Percentiles rank a stretch among this genome's conserved stretches.
These are phyloP conservation scores for Pythium brassicae DNA, from an alignment of 352 stramenopile species.

Conservation along the genomic window DNA sequence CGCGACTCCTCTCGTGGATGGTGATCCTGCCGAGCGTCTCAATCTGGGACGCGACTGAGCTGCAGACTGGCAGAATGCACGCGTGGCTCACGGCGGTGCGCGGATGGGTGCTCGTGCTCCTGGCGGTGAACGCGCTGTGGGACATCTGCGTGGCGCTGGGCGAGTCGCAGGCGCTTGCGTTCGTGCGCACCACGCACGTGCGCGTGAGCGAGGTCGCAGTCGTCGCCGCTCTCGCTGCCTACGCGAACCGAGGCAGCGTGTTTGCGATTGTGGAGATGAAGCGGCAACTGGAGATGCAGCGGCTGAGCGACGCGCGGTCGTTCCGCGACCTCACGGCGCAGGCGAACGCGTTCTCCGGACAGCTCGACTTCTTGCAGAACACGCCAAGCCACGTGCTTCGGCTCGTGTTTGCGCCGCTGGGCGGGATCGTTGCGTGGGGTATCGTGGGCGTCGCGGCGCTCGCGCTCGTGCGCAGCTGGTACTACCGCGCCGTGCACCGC, in stretches of 20 bases:
- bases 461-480: slow-evolving; percentile 18
- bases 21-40: slow-evolving; percentile 36
- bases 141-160: slow-evolving; percentile 19
- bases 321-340: slow-evolving; percentile 18
- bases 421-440: slow-evolving; percentile 13
- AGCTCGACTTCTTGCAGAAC: slow-evolving; percentile 17
- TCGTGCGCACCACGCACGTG: slow-evolving; percentile 30
- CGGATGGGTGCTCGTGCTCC: slow-evolving; percentile 27
- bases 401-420: slow-evolving; percentile 20
- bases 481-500: slow-evolving; percentile 9
- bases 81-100: slow-evolving; percentile 32
- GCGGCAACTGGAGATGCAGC: slow-evolving; percentile 14
- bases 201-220: slow-evolving; percentile 26
- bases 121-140: slow-evolving; percentile 35
- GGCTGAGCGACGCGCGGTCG: slow-evolving; percentile 13
- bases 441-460: slow-evolving; percentile 17
- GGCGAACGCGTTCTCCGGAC: slow-evolving; percentile 23
- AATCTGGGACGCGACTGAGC: slow-evolving; percentile 22
- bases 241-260: slow-evolving; percentile 7
- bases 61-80: slow-evolving; percentile 21
- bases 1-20: slow-evolving; percentile 43
- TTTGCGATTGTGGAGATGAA: slow-evolving; percentile 16
- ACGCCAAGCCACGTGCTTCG: slow-evolving; percentile 4
- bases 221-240: slow-evolving; percentile 9
- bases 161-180: slow-evolving; percentile 22